Evolutionary conservation across 805 yeast species (phyloP).

Genomic region (Candida incommunis): DNA sequence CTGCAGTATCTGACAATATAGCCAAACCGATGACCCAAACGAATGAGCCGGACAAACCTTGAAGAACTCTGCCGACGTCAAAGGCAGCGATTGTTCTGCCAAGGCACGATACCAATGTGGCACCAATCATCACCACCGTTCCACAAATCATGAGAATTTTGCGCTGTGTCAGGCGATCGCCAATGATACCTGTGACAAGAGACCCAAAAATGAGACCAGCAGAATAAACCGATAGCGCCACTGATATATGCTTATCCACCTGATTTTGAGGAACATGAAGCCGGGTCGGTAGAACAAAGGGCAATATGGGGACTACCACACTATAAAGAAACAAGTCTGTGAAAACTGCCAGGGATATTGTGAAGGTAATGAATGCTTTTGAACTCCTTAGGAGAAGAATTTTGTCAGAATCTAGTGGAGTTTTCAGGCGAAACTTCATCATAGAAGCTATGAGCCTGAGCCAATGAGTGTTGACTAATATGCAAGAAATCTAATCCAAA

Average conservation of each 20-base stretch:
- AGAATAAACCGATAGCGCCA: slow-evolving; percentile 19
- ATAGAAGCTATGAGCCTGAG: too few species aligned
- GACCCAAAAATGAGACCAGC: slow-evolving; percentile 20
- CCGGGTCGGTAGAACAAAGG: slow-evolving; percentile 17
- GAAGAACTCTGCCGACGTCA: slow-evolving; percentile 19
- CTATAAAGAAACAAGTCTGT: slow-evolving; percentile 21
- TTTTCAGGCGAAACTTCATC: background rate
- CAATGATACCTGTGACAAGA: slow-evolving; percentile 16
- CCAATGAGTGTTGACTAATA: too few species aligned
- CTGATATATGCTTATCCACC: slow-evolving; percentile 16
- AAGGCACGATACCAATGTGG: slow-evolving; percentile 18
- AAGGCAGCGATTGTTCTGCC: slow-evolving; percentile 15
- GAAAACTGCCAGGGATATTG: slow-evolving; percentile 20
- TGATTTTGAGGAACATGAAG: slow-evolving; percentile 15
- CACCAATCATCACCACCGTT: slow-evolving; percentile 15
- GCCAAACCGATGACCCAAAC: slow-evolving; percentile 25
- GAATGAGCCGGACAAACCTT: slow-evolving; percentile 20
- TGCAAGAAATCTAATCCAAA: too few species aligned
- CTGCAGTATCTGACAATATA: slow-evolving; percentile 18
- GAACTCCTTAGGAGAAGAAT: slow-evolving; percentile 9
- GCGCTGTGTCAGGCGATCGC: slow-evolving; percentile 15
- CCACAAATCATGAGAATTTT: slow-evolving; percentile 19
- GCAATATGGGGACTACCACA: slow-evolving; percentile 20
- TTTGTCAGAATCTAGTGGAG: background rate
- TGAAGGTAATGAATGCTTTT: slow-evolving; percentile 11